Percentiles rank a stretch among this genome's conserved stretches.
Conservation (phyloP, 129 eudicot genomes). For the Lactuca sativa region DNA sequence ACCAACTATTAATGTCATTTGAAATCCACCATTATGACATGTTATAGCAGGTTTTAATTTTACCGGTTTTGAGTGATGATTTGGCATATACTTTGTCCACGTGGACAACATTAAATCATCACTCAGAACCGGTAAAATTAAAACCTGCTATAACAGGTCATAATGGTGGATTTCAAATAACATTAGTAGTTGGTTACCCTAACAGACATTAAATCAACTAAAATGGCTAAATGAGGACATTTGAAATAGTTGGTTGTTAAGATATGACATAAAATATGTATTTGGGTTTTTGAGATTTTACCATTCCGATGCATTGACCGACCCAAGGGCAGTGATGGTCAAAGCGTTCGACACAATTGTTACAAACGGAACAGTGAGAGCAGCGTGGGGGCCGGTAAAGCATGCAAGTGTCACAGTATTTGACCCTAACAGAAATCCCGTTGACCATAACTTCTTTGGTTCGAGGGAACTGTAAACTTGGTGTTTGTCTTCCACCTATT, state of each 20-base stretch:
- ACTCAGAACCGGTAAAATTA: too few species aligned
- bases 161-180: too few species aligned
- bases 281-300: slow-evolving; percentile 22
- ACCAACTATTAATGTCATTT: too few species aligned
- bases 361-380: slow-evolving; percentile 93
- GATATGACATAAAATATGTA: neutral
- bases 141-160: too few species aligned
- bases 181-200: too few species aligned
- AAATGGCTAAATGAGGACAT: neutral
- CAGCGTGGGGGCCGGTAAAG: slow-evolving; percentile 95
- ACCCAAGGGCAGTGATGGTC: slow-evolving; percentile 99
- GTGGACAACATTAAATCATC: too few species aligned
- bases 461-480: slow-evolving; percentile 72
- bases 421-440: slow-evolving; percentile 79
- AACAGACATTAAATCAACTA: too few species aligned
- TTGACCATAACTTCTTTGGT: slow-evolving; percentile 93
- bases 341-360: slow-evolving; percentile 92
- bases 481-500: slow-evolving; percentile 63
- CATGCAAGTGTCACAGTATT: slow-evolving; percentile 97
- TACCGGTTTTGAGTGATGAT: too few species aligned
- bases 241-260: neutral
- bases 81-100: too few species aligned
- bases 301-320: slow-evolving; percentile 94
- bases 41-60: too few species aligned
- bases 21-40: too few species aligned